phyloP scores from a whole-genome alignment of 2,329 filamentous ascomycete species.

The Lachnellula hyalina region DNA sequence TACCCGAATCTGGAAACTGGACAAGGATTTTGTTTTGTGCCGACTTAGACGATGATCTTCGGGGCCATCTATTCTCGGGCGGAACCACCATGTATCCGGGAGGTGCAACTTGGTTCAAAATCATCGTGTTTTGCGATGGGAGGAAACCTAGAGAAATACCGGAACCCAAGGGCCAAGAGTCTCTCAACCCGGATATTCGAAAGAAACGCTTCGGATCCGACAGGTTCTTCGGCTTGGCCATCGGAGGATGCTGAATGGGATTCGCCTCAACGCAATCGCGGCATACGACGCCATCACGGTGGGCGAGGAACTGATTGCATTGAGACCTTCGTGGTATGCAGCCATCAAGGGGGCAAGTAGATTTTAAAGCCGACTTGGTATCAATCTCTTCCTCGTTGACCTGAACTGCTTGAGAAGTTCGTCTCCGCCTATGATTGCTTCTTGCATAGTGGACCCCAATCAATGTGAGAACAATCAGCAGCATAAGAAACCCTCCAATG shows the following conservation, averaged over 20 bases:
- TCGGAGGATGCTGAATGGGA: constrained; percentile 5
- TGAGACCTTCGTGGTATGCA: constrained; percentile 4
- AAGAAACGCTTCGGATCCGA: constrained; percentile 12
- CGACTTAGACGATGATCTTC: constrained; percentile 5
- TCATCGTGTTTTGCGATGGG: constrained; percentile 17
- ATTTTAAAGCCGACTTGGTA: constrained; percentile 11
- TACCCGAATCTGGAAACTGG: neutral
- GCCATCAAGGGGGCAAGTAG: constrained; percentile 8
- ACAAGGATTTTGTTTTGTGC: constrained; percentile 1
- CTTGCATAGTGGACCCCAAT: constrained; percentile 9
- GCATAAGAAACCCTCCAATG: constrained; percentile 10
- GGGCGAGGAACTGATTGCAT: constrained; percentile 7
- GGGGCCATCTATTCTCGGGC: constrained; percentile 16
- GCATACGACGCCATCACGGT: constrained; percentile 1
- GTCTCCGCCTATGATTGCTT: constrained; percentile 10
- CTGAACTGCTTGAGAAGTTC: constrained; percentile 3
- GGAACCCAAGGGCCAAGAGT: constrained; percentile 27
- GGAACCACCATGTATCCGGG: constrained; percentile 22
- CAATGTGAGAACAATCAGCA: constrained; percentile 6
- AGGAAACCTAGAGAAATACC: constrained; percentile 12
- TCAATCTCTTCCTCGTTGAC: constrained; percentile 21
- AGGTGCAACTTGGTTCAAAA: constrained; percentile 20
- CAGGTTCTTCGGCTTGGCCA: constrained; percentile 12
- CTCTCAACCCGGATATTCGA: constrained; percentile 18
- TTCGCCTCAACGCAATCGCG: constrained; percentile 6